Base-by-base conservation (phyloP, 345 rosid species). In the Balakata baccata region DNA sequence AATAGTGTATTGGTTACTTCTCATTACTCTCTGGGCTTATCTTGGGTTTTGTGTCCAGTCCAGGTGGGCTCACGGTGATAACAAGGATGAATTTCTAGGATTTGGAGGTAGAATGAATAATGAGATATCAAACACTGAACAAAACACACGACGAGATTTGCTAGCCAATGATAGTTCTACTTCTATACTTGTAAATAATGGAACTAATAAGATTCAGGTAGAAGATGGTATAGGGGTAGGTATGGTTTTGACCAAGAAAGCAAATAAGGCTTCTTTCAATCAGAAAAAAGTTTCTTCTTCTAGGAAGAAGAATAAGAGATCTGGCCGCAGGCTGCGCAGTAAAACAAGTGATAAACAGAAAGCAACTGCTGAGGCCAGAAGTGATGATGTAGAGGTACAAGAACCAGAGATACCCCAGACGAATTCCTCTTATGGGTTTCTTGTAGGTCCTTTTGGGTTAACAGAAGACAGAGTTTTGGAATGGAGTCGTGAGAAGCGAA, bases 21-120 rank as follows among this genome's bases (percentile, higher is more conserved):
- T 94, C 82, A 94, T 94, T 74, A 90, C 98, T 78, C 91, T 94
- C 6, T 94, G 98, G 97, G 80, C 98, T 69, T 94, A 92, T 81
- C 94, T 94, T 79, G 98, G 97, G 53, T 94, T 94, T 74, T 90
- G 89, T 73, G 90, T 92, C 13, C 98, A 94, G 87, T 94, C 98
- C 61, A 83, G 88, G 77, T 94, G 98, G 98, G 98, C 98, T 66
- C 98, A 94, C 80, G 94, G 88, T 68, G 81, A 89, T 85, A 87
- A 92, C 73, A 81, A 82, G 75, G 89, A 92, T 56, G 79, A 89
- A 41, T 89, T 90, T 81, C 83, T 88, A 29, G 92, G 88, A 41
- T 90, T 94, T 77, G 86, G 87, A 69, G 88, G 86, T 59, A 86
- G 82, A 81, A 76, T 75, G 43, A 77, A 80, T 46, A 85, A 74